Conservation (phyloP, 2,329 filamentous ascomycete species). For the Elsinoe necatrix region DNA sequence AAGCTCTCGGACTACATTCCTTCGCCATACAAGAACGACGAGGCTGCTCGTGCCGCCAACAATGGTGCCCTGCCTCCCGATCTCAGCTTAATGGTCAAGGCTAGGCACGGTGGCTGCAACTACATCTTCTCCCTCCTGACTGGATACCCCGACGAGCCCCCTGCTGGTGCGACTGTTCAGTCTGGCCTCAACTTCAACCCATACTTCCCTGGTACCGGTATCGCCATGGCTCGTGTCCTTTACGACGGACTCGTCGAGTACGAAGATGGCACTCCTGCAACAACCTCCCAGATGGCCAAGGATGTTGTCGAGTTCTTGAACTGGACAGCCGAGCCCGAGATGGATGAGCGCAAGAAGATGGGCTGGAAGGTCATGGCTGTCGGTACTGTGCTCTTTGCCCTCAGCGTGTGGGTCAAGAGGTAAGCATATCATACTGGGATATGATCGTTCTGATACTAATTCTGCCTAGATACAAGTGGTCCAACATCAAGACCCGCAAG, state of each 20-base stretch:
- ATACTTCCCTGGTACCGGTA: constrained; percentile 98
- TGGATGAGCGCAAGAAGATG: constrained; percentile 99
- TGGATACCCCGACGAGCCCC: constrained; percentile 93
- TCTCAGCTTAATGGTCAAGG: constrained; percentile 96
- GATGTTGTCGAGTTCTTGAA: constrained; percentile 98
- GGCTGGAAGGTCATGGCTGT: constrained; percentile 91
- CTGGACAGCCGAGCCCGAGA: constrained; percentile 98
- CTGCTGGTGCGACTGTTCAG: constrained; percentile 75
- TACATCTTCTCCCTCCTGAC: constrained; percentile 98
- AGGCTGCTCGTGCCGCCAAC: constrained; percentile 95
- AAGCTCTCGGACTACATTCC: constrained; percentile 98
- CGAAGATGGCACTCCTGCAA: constrained; percentile 89
- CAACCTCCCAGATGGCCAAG: constrained; percentile 99
- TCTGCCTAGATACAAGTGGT: constrained; percentile 78
- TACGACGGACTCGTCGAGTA: constrained; percentile 98
- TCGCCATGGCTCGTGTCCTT: constrained; percentile 96
- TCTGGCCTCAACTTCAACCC: constrained; percentile 99
- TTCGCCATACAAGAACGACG: constrained; percentile 94
- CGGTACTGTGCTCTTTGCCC: constrained; percentile 65
- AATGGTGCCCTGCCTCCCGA: constrained; percentile 96
- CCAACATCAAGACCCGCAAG: constrained; percentile 91
- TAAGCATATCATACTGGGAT: constrained; percentile 25
- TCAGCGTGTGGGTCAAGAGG: constrained; percentile 97
- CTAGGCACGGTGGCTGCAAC: constrained; percentile 91
- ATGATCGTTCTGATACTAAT: constrained; percentile 23